A percentile compares a stretch with the other conserved stretches of the same genome.
Evolutionary conservation across 306 rosid species (phyloP).

Genomic region (Rosa persica): DNA sequence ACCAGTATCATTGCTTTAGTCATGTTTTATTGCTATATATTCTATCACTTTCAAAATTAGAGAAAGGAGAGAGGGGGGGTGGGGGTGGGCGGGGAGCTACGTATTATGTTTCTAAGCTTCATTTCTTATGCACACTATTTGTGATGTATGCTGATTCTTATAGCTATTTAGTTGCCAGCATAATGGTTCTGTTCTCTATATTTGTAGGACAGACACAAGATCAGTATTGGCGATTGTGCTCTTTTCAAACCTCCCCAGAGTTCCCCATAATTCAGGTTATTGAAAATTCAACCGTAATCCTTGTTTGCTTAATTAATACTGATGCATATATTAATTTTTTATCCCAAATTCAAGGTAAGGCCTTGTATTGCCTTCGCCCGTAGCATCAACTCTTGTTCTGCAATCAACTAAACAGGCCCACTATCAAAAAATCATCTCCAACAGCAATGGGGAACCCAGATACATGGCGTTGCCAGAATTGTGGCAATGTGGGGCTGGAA

Average conservation of each 20-base stretch:
- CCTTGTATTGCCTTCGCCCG: no score
- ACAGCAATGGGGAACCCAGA: slow-evolving; percentile 36
- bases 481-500: slow-evolving; percentile 43
- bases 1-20: no score
- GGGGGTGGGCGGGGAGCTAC: no score
- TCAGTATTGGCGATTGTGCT: slow-evolving; percentile 88
- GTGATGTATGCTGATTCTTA: neutral
- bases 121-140: neutral
- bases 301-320: no score
- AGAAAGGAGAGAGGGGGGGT: no score
- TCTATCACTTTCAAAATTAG: no score
- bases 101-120: neutral
- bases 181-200: neutral
- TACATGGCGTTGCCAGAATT: slow-evolving; percentile 45
- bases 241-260: slow-evolving; percentile 89
- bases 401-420: neutral
- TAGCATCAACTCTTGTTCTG: no score
- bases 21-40: no score
- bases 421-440: slow-evolving; percentile 3
- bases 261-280: slow-evolving; percentile 57
- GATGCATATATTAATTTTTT: no score
- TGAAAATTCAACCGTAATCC: no score
- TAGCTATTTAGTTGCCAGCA: neutral
- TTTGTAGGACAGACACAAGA: slow-evolving; percentile 81
- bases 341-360: no score